Base-by-base conservation (phyloP, 768 basidiomycete genomes). In the Asterophora parasitica region DNA sequence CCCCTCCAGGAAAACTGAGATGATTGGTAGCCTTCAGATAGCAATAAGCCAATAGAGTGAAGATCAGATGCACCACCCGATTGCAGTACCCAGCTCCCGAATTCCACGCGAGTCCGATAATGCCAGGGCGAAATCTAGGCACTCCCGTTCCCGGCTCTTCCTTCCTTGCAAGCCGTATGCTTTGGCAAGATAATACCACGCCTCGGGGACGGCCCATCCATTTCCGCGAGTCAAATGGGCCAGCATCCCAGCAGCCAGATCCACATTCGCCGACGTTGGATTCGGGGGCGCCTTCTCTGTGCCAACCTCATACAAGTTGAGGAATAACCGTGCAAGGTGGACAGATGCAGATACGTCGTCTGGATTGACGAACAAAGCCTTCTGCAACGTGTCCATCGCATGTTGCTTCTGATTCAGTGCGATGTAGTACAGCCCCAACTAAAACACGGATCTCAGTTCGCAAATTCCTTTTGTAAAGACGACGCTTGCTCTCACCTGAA, bases 201-300 rank as follows among this genome's bases (percentile, higher is more conserved):
- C 94, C 63, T 98, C 95, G 0, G 93, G 81, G 1, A 88, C 78
- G 62, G 96, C 86, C 92, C 93, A 97, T 9, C 86, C 95, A 0
- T 72, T 69, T 0, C 87, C 89, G 33, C 81, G 79, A 0, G 92
- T 89, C 40, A 92, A 60, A 53, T 88, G 81, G 1, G 78, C 78
- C 20, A 98, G 74, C 58, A 94, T 68, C 2, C 86, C 85, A 4
- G 88, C 91, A 0, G 90, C 90, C 32, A 96, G 72, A 59, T 95
- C 91, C 7, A 87, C 74, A 58, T 84, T 46, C 19, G 34, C 50
- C 1, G 56, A 50, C 4, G 47, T 28, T 17, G 30, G n/a, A 42
- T 30, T n/a, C 38, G 19, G 11, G 16, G 50, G 35, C 2, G 44
- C n/a, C 77, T 69, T 74, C 37, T 60, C 55, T 11, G 50, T 31